These are phyloP conservation scores for Ligustrum vulgare DNA, from an alignment of 257 asterid genomes.

Conservation along the genomic window DNA sequence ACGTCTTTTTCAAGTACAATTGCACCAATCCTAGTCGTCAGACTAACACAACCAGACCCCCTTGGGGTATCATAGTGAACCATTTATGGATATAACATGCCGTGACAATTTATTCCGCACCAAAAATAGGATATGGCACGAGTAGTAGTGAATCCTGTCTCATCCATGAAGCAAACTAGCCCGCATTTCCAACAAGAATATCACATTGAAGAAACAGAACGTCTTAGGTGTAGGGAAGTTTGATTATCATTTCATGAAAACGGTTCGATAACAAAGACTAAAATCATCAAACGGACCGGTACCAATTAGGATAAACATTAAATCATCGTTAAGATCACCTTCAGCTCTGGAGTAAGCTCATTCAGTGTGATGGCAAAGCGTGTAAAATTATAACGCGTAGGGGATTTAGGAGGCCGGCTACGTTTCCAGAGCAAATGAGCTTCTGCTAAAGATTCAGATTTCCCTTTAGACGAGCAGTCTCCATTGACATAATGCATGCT, in stretches of 20 bases:
- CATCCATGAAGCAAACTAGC: not conserved
- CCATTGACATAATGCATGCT: conserved; percentile 80
- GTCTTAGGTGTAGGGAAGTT: not conserved
- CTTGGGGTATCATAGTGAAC: not conserved
- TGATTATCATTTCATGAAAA: not conserved
- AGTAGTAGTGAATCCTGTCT: not conserved
- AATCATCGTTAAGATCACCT: conserved; percentile 43
- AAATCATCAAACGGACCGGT: not conserved
- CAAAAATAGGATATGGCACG: not conserved
- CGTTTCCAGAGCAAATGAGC: conserved; percentile 83
- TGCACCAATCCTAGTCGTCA: not conserved
- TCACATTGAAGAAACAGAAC: not conserved
- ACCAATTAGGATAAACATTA: not conserved
- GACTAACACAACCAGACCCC: not conserved
- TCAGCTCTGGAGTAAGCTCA: conserved; percentile 75
- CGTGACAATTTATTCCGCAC: not conserved
- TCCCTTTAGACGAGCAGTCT: conserved; percentile 60
- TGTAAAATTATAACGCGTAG: conserved; percentile 84
- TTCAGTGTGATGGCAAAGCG: conserved; percentile 91
- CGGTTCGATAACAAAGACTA: not conserved
- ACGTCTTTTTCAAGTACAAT: not conserved
- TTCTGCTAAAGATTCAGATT: conserved; percentile 58
- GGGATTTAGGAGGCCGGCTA: conserved; percentile 73
- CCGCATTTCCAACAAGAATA: not conserved
- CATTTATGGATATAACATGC: not conserved